phyloP scores from a whole-genome alignment of 2,329 filamentous ascomycete genomes.

The Fusarium sp. region DNA sequence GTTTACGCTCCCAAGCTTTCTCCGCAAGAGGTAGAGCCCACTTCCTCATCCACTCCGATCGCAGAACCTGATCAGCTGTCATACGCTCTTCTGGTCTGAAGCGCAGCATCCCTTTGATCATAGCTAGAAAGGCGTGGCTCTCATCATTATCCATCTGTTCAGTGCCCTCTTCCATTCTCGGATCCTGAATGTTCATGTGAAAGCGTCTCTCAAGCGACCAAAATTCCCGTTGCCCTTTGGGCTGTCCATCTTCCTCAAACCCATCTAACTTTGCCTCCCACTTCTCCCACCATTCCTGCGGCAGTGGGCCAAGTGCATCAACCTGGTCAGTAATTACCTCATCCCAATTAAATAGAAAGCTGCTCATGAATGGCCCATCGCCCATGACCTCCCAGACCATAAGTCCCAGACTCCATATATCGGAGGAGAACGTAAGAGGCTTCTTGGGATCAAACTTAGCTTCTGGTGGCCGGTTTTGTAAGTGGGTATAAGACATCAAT shows the following conservation, averaged over 20 bases:
- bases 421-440: rapidly evolving
- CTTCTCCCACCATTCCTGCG: rapidly evolving
- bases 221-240: background rate
- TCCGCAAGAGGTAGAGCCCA: background rate
- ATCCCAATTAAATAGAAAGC: rapidly evolving
- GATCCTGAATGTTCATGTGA: background rate
- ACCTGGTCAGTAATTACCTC: background rate
- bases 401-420: background rate
- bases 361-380: rapidly evolving
- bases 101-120: background rate
- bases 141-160: background rate
- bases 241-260: background rate
- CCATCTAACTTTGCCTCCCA: background rate
- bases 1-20: background rate
- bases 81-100: background rate
- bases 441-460: rapidly evolving
- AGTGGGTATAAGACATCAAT: rapidly evolving
- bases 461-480: background rate
- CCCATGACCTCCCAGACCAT: background rate
- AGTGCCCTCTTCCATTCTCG: background rate
- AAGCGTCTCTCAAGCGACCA: background rate
- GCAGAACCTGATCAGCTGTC: background rate
- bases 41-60: background rate
- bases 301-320: rapidly evolving
- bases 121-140: background rate